Percentiles rank a stretch among this genome's conserved stretches.
phyloP scores from a whole-genome alignment of 2,329 filamentous ascomycete species.

The Colletotrichum tabaci region DNA sequence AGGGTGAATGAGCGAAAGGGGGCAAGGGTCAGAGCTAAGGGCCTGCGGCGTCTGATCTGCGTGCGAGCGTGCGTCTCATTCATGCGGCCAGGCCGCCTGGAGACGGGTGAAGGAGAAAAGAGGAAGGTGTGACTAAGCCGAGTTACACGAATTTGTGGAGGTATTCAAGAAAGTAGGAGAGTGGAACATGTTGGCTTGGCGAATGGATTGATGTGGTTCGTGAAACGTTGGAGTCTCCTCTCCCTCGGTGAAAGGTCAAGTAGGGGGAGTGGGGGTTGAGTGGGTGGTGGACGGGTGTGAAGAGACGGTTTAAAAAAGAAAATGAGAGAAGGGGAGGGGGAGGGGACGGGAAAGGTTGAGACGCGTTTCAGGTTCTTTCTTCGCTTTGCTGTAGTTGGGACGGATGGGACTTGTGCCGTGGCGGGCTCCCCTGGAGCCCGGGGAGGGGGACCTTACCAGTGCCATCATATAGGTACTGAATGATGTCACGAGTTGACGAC shows the following conservation, averaged over 20 bases:
- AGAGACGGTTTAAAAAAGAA: not conserved
- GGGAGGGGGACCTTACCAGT: no score
- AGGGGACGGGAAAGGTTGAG: not conserved
- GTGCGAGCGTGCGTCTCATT: slow-evolving; percentile 4
- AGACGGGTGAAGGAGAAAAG: not conserved
- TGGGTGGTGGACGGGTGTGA: not conserved
- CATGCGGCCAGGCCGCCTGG: not conserved
- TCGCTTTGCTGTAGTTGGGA: not conserved
- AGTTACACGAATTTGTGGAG: not conserved
- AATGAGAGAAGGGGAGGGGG: no score
- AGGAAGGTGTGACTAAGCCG: not conserved
- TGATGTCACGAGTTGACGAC: not conserved
- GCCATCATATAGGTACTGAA: not conserved
- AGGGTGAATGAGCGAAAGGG: not conserved
- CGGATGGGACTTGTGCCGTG: slow-evolving; percentile 2
- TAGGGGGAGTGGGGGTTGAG: not conserved
- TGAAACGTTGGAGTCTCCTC: slow-evolving; percentile 3
- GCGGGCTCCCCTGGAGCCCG: not conserved
- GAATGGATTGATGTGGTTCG: not conserved
- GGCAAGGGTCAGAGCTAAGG: not conserved
- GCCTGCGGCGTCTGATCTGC: slow-evolving; percentile 25
- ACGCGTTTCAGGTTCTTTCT: slow-evolving; percentile 13
- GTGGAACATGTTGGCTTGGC: not conserved
- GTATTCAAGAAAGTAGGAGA: not conserved
- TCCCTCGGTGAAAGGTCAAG: not conserved